Evolutionary conservation across 805 yeast genomes (phyloP), one percentile per base, ranked within the genome.

Genomic region (Kodamaea nitidulidarum): DNA sequence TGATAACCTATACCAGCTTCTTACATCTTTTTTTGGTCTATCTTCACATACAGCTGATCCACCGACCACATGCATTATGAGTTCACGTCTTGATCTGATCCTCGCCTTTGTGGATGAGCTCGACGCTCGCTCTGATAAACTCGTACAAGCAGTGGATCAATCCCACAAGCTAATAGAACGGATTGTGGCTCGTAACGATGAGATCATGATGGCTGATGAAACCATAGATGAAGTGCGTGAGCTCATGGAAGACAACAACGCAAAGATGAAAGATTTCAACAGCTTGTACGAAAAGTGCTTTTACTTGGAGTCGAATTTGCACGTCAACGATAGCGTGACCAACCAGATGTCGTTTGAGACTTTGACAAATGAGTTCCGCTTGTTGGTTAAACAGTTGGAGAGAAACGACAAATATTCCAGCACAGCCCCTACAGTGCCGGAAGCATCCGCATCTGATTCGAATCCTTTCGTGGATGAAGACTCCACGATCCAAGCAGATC

Each of bases 281-380:
- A 58, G 53, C 15, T 53, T 68, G 29, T 48, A 55, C 27, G 64
- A 60, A 32, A 63, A 57, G 49, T 48, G 63, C 4, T 54, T 54
- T 37, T 55, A 58, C 37, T 52, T 67, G 24, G 72, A 67, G 45
- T 53, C 64, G 10, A 60, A 54, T 41, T 36, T 66, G 35, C 50
- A 46, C 21, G 25, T 49, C 15, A 65, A 64, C 38, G 72, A 67
- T 46, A 28, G 32, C 12, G 41, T 55, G 22, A 61, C 70, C 38
- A 64, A 61, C 44, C 57, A 52, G 34, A 55, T 59, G 15, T 51
- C 60, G 4, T 58, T 57, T 42, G 56, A 53, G 32, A 61, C 52
- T 32, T 46, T 67, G 35, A 39, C 47, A 18, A 44, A 39, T 20
- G 72, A 67, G 43, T 65, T 52, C 45, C 42, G 48, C 7, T 46